Conservation (phyloP, 148 eudicot species). For the Fallopia convolvulus region DNA sequence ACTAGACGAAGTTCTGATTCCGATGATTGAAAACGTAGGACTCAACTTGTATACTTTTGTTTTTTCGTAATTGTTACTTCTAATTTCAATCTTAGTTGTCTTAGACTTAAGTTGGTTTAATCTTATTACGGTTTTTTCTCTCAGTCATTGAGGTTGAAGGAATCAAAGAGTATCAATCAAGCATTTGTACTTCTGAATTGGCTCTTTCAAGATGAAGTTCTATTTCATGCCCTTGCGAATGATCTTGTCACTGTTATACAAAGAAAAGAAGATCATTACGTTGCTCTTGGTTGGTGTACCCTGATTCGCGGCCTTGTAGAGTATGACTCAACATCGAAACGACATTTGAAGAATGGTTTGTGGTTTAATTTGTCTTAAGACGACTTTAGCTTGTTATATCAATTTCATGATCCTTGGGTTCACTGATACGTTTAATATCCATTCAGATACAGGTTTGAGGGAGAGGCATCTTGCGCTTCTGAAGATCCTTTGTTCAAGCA, state of each 20-base stretch:
- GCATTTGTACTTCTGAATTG: constrained; percentile 59
- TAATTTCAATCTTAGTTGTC: not conserved
- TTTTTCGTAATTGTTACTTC: not conserved
- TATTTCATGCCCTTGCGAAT: constrained; percentile 39
- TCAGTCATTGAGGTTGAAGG: constrained; percentile 44
- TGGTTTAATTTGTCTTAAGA: not conserved
- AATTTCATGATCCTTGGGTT: not conserved
- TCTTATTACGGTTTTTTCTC: not conserved
- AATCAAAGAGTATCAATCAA: constrained; percentile 40
- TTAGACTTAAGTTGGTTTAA: not conserved
- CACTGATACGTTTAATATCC: not conserved
- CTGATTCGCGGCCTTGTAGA: constrained; percentile 55
- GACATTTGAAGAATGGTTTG: constrained; percentile 33
- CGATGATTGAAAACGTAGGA: constrained; percentile 58
- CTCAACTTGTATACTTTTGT: not conserved
- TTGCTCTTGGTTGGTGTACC: constrained; percentile 75
- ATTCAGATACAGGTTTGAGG: constrained; percentile 43
- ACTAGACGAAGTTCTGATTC: constrained; percentile 61
- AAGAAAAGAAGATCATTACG: constrained; percentile 58
- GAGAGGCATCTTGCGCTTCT: constrained; percentile 35
- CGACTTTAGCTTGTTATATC: not conserved
- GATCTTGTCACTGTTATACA: constrained; percentile 36
- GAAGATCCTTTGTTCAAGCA: constrained; percentile 39
- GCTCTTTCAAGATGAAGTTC: constrained; percentile 64
- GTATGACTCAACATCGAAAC: constrained; percentile 36